Base-by-base conservation (phyloP, 352 stramenopile genomes). In the Plasmopara muralis region DNA sequence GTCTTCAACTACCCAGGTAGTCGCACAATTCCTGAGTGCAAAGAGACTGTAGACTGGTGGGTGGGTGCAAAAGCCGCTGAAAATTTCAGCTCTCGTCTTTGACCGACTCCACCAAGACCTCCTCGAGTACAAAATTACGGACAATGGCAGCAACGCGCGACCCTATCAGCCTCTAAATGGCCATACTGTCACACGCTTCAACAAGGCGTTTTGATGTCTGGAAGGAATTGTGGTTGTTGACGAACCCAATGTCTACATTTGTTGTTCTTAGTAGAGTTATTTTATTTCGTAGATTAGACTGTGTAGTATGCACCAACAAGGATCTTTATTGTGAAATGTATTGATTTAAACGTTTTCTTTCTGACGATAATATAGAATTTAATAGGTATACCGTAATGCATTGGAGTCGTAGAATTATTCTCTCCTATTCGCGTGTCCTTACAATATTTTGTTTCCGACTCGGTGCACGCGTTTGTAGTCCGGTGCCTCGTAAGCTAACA, bases 1-100 rank as follows among this genome's bases (percentile, higher is more conserved):
- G 41, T 77, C 13, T 84, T 65, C 58, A 88, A 88, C 64, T 88
- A 88, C 68, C 49, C 70, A 0, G 77, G 77, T n/a, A 86, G 77
- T 15, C 62, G 85, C 13, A 88, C 74, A 15, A 84, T 70, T 1
- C 77, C 77, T 0, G 48, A 38, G 10, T 88, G 77, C 31, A 49
- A 58, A 39, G 77, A 86, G 50, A 73, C 50, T 38, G 77, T 72
- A 1, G 65, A 84, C 51, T 88, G 77, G 77, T 88, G 74, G 72
- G 66, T 88, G 16, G n/a, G 54, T 86, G 39, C 43, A 77, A 48
- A 66, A 57, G 18, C 69, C 74, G 14, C 53, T 87, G 38, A 68
- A 57, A 31, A 70, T 87, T 41, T 78, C 68, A 0, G 25, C 50
- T 0, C 14, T 34, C 5, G 69, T 82, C 50, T 66, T 80, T 8